Conservation (phyloP, 2,329 filamentous ascomycete genomes). For the Botryotinia narcissicola region DNA sequence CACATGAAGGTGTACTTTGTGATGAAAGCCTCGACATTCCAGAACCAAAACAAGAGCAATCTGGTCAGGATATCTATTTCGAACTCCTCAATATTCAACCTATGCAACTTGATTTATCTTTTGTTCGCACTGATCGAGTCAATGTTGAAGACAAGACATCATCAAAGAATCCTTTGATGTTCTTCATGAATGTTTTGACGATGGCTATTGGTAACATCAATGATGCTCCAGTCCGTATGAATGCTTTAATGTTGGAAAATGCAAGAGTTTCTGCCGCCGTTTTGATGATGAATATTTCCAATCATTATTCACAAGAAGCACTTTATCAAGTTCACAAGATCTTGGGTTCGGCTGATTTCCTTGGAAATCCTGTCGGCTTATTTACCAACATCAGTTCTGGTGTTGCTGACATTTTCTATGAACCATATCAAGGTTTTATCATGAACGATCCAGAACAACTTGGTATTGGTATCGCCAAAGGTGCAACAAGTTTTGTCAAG, state of each 20-base stretch:
- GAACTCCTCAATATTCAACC: conserved; percentile 95
- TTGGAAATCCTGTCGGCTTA: conserved; percentile 93
- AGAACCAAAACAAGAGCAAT: conserved; percentile 79
- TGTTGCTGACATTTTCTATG: conserved; percentile 97
- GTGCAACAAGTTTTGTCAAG: conserved; percentile 95
- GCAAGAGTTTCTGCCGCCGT: conserved; percentile 85
- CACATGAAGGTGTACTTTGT: conserved; percentile 76
- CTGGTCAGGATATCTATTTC: conserved; percentile 95
- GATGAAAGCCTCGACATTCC: conserved; percentile 90
- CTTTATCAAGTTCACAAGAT: conserved; percentile 97
- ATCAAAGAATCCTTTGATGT: conserved; percentile 93
- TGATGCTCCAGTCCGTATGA: conserved; percentile 90
- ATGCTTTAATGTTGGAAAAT: conserved; percentile 92
- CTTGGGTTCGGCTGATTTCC: conserved; percentile 92
- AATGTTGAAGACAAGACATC: conserved; percentile 94
- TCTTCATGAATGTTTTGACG: conserved; percentile 96
- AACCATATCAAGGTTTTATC: conserved; percentile 96
- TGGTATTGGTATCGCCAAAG: conserved; percentile 91
- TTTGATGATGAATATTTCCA: conserved; percentile 80
- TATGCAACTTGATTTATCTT: conserved; percentile 96
- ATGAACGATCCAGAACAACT: conserved; percentile 90
- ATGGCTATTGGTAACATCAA: conserved; percentile 99
- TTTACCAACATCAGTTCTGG: conserved; percentile 99
- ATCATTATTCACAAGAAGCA: conserved; percentile 95
- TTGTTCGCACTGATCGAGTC: conserved; percentile 93